These are phyloP conservation scores for Pelagophyceae sp. DNA, from an alignment of 352 stramenopile genomes.

Conservation along the genomic window DNA sequence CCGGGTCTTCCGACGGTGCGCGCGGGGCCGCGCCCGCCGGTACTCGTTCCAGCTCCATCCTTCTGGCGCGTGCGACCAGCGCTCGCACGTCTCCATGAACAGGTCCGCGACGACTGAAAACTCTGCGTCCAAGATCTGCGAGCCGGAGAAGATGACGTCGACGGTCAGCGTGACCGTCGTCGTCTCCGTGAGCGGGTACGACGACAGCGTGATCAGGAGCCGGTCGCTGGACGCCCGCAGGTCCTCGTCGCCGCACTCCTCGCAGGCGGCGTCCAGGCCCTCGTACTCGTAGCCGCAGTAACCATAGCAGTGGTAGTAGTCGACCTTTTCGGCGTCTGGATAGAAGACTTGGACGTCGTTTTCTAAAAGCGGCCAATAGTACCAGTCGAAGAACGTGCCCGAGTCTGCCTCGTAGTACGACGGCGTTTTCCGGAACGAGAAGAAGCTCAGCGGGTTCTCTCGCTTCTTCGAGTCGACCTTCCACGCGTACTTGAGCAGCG, in stretches of 20 bases:
- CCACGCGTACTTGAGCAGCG: not conserved
- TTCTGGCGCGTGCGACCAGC: not conserved
- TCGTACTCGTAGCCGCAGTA: not conserved
- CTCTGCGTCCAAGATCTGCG: not conserved
- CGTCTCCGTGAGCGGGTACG: not conserved
- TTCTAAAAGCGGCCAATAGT: constrained; percentile 5
- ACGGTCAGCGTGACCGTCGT: not conserved
- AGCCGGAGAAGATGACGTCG: not conserved
- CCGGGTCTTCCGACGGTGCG: no score
- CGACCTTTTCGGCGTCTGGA: not conserved
- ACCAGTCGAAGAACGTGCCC: constrained; percentile 7
- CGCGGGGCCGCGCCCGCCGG: no score
- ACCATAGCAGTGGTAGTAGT: constrained; percentile 12
- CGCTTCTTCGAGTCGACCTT: not conserved
- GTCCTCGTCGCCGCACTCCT: not conserved
- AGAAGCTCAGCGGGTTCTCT: not conserved
- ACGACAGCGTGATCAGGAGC: not conserved
- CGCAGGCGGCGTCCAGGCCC: not conserved
- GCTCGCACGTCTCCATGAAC: not conserved
- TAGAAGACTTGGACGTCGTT: no score
- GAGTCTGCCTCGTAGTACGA: not conserved
- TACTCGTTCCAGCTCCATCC: not conserved
- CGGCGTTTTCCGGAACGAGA: not conserved
- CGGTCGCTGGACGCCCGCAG: not conserved
- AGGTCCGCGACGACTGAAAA: not conserved